Percentiles rank a stretch among this genome's conserved stretches.
Conservation (phyloP, 148 eudicot species). For the Nepenthes mirabilis region DNA sequence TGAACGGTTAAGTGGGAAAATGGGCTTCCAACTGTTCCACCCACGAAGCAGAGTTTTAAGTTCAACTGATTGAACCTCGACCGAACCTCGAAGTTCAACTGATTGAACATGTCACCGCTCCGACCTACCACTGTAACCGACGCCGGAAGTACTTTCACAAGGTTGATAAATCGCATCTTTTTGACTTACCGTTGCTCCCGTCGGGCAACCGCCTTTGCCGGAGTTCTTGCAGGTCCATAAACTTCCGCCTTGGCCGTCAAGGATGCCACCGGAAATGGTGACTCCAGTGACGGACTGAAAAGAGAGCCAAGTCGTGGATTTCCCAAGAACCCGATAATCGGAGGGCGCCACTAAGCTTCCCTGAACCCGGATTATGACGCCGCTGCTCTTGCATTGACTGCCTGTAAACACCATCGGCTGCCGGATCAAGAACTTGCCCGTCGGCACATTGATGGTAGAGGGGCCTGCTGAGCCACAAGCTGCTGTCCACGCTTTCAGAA, state of each 20-base stretch:
- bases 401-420: not conserved
- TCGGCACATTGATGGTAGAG: slow-evolving; percentile 20
- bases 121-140: too few relatives aligned
- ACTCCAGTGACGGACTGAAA: slow-evolving; percentile 23
- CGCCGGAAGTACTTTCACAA: too few relatives aligned
- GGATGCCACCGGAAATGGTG: not conserved
- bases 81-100: too few relatives aligned
- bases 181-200: not conserved
- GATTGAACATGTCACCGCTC: too few relatives aligned
- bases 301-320: slow-evolving; percentile 21
- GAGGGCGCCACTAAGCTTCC: slow-evolving; percentile 28
- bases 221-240: slow-evolving; percentile 13
- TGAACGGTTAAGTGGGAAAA: too few relatives aligned
- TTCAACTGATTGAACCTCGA: too few relatives aligned
- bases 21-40: too few relatives aligned
- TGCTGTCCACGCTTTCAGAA: slow-evolving; percentile 24
- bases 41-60: too few relatives aligned
- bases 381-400: not conserved
- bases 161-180: too few relatives aligned
- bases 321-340: slow-evolving; percentile 16
- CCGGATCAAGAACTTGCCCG: slow-evolving; percentile 17
- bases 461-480: slow-evolving; percentile 20
- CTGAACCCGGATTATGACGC: slow-evolving; percentile 13
- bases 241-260: slow-evolving; percentile 27
- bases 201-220: not conserved